Base-by-base conservation (phyloP, 2,329 filamentous ascomycete species). In the Simplicillium aogashimaense region DNA sequence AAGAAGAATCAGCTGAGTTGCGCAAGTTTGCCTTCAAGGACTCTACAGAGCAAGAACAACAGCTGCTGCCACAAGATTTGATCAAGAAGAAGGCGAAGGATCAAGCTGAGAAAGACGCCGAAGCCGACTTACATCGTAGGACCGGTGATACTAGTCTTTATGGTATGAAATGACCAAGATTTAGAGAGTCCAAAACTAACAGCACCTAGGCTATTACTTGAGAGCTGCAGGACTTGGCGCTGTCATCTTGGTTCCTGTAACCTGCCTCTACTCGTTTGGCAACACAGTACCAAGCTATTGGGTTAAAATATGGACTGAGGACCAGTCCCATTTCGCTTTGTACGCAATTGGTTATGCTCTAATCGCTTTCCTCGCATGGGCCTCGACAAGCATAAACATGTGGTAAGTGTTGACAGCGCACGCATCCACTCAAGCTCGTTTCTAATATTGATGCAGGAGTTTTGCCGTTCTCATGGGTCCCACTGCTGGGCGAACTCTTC, bases 251-350 rank as follows among this genome's bases (percentile, higher is more conserved):
- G 39, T 65, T 7, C 11, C 55, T 0, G 25, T 37, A 4, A 54
- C 44, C 32, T 2, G 52, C 50, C 1, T 39, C 35, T 59, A 52
- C 37, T 50, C 56, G 1, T 55, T 64, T 39, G 64, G 59, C 41
- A 52, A 59, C n/a, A 60, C 52, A 1, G 43, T 61, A 9, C 54
- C 64, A 0, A 57, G 58, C 16, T 61, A 60, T 34, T 66, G 61
- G 59, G 40, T 67, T 0, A 58, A 63, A 37, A 47, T 52, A 37
- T 67, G 64, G 64, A 64, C 61, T 0, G 57, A 63, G 18, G 48
- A 47, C 10, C 41, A 28, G 2, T 43, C 41, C 1, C 37, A 50
- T 16, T 49, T 53, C 0, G 14, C 43, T 11, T 52, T 61, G 13
- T 69, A 63, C 28, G 54, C 58, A 6, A n/a, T 33, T 3, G 65